Conservation (phyloP, 345 rosid genomes). For the Erodium maritimum region DNA sequence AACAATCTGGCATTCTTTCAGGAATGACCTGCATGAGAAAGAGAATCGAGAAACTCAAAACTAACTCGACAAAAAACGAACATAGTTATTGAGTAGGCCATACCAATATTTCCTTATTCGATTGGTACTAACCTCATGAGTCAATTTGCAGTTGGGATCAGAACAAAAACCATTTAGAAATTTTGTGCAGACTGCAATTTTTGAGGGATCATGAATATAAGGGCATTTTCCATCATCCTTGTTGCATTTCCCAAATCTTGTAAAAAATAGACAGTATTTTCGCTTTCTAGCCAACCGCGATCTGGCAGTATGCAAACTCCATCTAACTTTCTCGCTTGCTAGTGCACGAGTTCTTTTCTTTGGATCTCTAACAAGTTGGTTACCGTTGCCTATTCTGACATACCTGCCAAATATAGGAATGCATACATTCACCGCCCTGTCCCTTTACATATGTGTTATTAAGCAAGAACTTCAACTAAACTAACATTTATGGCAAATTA, state of each 20-base stretch:
- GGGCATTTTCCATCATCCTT: slow-evolving; percentile 88
- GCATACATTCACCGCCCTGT: background rate
- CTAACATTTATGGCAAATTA: background rate
- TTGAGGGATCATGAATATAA: slow-evolving; percentile 81
- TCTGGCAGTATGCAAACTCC: slow-evolving; percentile 95
- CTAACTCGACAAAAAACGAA: background rate
- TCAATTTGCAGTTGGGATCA: slow-evolving; percentile 68
- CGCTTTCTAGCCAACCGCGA: slow-evolving; percentile 66
- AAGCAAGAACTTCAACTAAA: background rate
- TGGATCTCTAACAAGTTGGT: slow-evolving; percentile 89
- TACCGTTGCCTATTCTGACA: slow-evolving; percentile 88
- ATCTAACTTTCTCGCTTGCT: slow-evolving; percentile 91
- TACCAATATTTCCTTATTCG: slow-evolving; percentile 10
- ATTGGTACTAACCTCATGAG: slow-evolving; percentile 61
- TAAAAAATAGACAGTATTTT: slow-evolving; percentile 86
- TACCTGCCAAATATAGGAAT: slow-evolving; percentile 45
- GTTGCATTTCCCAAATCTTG: slow-evolving; percentile 96
- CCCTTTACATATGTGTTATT: background rate
- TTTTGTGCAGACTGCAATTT: slow-evolving; percentile 91
- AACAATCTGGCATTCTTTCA: slow-evolving; percentile 96
- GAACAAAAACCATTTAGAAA: slow-evolving; percentile 75
- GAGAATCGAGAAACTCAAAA: slow-evolving; percentile 7
- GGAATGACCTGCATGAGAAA: slow-evolving; percentile 75
- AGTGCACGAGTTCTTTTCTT: slow-evolving; percentile 77
- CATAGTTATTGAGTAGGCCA: slow-evolving; percentile 2